Evolutionary conservation across 2,329 filamentous ascomycete species (phyloP), one percentile per base, ranked within the genome.

Genomic region (Pseudonectria foliicola): DNA sequence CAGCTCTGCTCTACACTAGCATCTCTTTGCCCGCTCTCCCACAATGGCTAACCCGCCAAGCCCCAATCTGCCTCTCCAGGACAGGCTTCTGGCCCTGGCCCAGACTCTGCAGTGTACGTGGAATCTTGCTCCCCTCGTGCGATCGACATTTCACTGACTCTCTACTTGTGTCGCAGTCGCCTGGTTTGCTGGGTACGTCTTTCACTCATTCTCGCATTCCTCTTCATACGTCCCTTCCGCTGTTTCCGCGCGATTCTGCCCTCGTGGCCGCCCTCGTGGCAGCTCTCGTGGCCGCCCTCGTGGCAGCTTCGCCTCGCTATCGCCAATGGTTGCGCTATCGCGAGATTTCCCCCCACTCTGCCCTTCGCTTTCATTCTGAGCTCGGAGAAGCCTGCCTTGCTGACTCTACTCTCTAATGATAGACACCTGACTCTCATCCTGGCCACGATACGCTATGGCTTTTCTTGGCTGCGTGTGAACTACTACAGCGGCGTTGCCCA

Each of bases 381-480:
- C n/a, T 6, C n/a, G 13, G n/a, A 11, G 4, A 7, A 13, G 23
- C 26, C 26, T 27, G 27, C 10, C 18, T 12, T 34, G 26, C 18
- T 13, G 23, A 26, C 18, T 21, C 8, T 21, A 6, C 18, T 8
- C 8, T 34, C 15, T 33, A 18, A 33, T 29, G 27, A 34, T 54
- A 94, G 90, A 50, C 92, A 98, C 61, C 68, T 95, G 42, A 83
- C 82, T 26, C 77, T 96, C 43, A 82, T 98, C 49, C 67, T 94
- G 50, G 82, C 79, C 55, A 86, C 90, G 34, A 60, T 84, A 55
- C 84, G 88, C 59, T 98, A 96, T 64, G 66, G 72, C 45, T 63
- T 96, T 43, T 93, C 88, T 31, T 94, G 87, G 70, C 65, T 95
- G 39, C 82, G 83, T 55, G 84, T 96, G 73, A 93, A 94, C 73